These are phyloP conservation scores for Umbellularia californica DNA, from an alignment of 164 flowering plant genomes.

Conservation along the genomic window DNA sequence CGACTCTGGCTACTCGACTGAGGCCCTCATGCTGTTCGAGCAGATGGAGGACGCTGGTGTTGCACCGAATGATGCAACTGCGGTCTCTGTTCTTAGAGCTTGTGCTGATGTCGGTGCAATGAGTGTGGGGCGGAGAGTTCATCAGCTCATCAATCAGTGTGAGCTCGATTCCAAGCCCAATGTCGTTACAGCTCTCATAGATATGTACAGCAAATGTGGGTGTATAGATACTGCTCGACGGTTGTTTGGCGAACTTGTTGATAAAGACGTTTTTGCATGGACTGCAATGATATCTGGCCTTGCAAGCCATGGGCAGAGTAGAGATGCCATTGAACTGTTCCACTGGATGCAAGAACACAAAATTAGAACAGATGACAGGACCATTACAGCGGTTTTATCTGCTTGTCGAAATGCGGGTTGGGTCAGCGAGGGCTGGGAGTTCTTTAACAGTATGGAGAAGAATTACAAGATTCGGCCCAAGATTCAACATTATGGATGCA, in stretches of 20 bases:
- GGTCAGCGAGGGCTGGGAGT: constrained; percentile 24
- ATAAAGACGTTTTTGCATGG: constrained; percentile 37
- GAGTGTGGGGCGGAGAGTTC: constrained; percentile 30
- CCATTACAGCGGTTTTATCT: constrained; percentile 43
- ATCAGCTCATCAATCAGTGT: constrained; percentile 20
- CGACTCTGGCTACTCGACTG: constrained; percentile 20
- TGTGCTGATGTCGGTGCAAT: constrained; percentile 42
- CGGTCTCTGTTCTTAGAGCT: constrained; percentile 40
- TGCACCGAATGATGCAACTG: constrained; percentile 39
- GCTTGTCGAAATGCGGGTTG: constrained; percentile 47
- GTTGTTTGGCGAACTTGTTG: constrained; percentile 24
- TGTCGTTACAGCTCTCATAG: constrained; percentile 40
- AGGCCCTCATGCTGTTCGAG: constrained; percentile 34
- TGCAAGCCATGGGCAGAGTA: constrained; percentile 39
- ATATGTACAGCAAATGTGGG: constrained; percentile 56
- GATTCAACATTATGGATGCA: constrained; percentile 49
- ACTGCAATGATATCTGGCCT: constrained; percentile 46
- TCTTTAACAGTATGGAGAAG: constrained; percentile 28
- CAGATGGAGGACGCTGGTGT: constrained; percentile 30
- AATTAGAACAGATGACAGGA: constrained; percentile 35
- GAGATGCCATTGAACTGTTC: constrained; percentile 33
- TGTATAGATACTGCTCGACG: constrained; percentile 28
- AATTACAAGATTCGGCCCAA: constrained; percentile 33
- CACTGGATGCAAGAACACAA: constrained; percentile 22
- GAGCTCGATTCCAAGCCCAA: constrained; percentile 16